Conservation (phyloP, 2,329 filamentous ascomycete genomes). For the Lecanoromycetidae sp. region DNA sequence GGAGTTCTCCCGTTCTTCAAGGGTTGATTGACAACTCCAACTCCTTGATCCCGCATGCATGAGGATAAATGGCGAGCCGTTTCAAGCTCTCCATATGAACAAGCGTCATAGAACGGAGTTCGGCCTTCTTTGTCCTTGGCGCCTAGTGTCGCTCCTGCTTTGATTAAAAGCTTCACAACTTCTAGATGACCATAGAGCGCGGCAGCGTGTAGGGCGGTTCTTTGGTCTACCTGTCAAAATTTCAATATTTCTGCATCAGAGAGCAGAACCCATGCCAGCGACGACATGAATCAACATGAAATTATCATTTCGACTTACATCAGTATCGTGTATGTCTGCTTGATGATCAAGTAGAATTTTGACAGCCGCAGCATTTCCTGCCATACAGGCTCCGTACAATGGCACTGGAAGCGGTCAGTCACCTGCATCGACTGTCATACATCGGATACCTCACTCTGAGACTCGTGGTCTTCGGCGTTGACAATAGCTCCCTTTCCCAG, state of each 20-base stretch:
- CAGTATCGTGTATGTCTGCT: neutral
- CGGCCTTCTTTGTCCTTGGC: slow-evolving; percentile 78
- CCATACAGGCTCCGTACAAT: neutral
- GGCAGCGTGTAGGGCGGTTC: slow-evolving; percentile 90
- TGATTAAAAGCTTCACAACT: slow-evolving; percentile 64
- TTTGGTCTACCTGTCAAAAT: too few species aligned
- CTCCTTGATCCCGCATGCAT: neutral
- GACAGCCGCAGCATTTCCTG: neutral
- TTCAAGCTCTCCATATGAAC: neutral
- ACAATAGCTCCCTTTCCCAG: neutral
- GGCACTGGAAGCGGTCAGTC: neutral
- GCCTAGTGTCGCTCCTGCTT: slow-evolving; percentile 63
- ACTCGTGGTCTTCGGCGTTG: neutral
- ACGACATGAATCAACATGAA: too few species aligned
- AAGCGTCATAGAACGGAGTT: slow-evolving; percentile 2
- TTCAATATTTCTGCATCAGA: too few species aligned
- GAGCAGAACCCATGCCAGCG: too few species aligned
- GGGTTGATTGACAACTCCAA: neutral
- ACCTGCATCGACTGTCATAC: neutral
- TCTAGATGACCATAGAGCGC: slow-evolving; percentile 77
- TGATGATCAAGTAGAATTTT: neutral
- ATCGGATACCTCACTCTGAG: neutral
- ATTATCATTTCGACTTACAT: too few species aligned
- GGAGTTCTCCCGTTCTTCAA: neutral
- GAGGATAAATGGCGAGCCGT: neutral